phyloP scores from a whole-genome alignment of 148 eudicot species.

The Talinum fruticosum region DNA sequence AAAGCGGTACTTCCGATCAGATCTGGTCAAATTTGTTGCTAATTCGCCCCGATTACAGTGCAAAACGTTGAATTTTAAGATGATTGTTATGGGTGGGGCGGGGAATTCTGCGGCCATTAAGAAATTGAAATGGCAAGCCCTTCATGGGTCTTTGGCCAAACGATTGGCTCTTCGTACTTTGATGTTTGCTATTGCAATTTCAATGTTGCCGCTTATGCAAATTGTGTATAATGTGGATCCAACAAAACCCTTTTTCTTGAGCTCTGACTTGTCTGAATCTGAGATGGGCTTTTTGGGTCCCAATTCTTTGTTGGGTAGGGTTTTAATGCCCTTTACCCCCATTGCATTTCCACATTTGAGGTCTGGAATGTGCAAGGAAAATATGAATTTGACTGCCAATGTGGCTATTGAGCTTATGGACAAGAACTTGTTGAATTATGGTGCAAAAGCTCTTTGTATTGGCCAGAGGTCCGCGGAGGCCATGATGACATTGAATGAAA shows the following conservation, averaged over 20 bases:
- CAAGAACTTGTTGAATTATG: constrained; percentile 47
- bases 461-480: constrained; percentile 60
- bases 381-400: constrained; percentile 44
- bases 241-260: constrained; percentile 27
- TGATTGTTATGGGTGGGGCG: constrained; percentile 21
- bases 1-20: no score
- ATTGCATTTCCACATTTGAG: constrained; percentile 29
- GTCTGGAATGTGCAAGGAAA: constrained; percentile 29
- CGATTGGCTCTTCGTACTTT: constrained; percentile 48
- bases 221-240: constrained; percentile 43
- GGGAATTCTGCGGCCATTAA: constrained; percentile 39
- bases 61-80: constrained; percentile 11
- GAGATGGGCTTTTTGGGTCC: constrained; percentile 30
- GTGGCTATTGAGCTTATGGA: constrained; percentile 62
- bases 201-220: constrained; percentile 49
- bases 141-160: constrained; percentile 58
- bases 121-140: constrained; percentile 61
- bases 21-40: not conserved
- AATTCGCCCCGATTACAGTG: not conserved
- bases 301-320: constrained; percentile 32
- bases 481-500: constrained; percentile 37
- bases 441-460: constrained; percentile 59
- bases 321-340: constrained; percentile 33
- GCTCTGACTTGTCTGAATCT: constrained; percentile 39
- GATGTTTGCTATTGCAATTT: constrained; percentile 46